Conservation (phyloP, 1,284 basidiomycete species). For the Puccinia horiana region DNA sequence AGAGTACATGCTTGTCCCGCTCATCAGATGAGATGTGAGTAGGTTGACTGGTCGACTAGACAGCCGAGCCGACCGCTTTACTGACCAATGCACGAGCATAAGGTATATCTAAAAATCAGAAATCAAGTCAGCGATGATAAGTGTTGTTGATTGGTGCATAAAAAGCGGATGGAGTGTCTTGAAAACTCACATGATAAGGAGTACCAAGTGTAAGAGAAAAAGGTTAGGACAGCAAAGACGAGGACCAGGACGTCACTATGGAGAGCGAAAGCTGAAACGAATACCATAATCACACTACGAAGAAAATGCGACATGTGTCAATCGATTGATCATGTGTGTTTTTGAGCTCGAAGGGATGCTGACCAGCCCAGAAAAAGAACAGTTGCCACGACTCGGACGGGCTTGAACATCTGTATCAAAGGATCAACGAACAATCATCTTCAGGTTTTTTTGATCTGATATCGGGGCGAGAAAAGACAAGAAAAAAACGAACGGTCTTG, state of each 20-base stretch:
- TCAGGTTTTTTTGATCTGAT: background rate
- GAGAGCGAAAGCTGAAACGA: conserved; percentile 37
- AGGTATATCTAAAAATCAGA: conserved; percentile 31
- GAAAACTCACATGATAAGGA: conserved; percentile 39
- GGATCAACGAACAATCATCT: background rate
- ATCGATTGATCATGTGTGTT: background rate
- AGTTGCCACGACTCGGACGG: conserved; percentile 80
- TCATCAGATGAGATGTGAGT: background rate
- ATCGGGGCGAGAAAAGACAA: background rate
- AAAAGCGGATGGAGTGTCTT: background rate
- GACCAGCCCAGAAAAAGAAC: conserved; percentile 71
- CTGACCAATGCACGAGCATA: conserved; percentile 39
- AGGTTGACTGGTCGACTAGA: background rate
- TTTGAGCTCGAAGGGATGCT: conserved; percentile 41
- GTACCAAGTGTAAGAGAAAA: conserved; percentile 48
- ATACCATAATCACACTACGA: conserved; percentile 46
- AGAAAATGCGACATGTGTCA: background rate
- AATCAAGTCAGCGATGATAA: too few relatives aligned
- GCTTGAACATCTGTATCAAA: conserved; percentile 80
- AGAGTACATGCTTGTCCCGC: too few relatives aligned
- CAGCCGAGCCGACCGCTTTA: conserved; percentile 40
- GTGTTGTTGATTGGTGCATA: too few relatives aligned
- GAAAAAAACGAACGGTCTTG: conserved; percentile 66
- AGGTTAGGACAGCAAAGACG: conserved; percentile 40
- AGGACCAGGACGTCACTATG: conserved; percentile 38